Evolutionary conservation across 352 stramenopile species (phyloP), one percentile per base, ranked within the genome.

Genomic region (Phytophthora palmivora): DNA sequence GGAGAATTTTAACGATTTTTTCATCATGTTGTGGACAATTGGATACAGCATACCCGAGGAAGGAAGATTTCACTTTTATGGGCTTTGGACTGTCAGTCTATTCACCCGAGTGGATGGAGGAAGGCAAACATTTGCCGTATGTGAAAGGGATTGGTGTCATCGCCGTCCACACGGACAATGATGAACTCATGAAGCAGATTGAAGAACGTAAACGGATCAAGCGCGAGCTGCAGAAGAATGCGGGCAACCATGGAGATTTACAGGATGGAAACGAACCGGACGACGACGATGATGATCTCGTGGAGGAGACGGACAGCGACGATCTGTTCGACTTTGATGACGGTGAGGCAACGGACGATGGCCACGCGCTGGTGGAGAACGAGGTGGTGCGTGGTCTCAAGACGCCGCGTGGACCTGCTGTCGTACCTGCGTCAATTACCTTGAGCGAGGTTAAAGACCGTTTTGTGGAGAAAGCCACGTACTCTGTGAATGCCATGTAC

Each of bases 191-290:
- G 79, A 76, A 75, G 32, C 67, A 72, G 37, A 80, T 89, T 9
- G 78, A 91, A 52, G 74, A 88, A 54, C 82, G 65, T 38, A 91
- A 91, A 61, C 78, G 82, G 42, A 75, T 88, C 22, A 78, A 77
- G 49, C 79, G 76, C n/a, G 82, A 91, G 33, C 64, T 75, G 16
- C 58, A 71, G 36, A 67, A 73, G 12, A 58, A 55, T 12, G 38
- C 63, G 5, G 72, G 65, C 39, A 73, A 69, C 2, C 34, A 51
- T 42, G 74, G 67, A 44, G 66, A 73, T 19, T 26, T 73, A 33
- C 72, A 88, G 39, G 72, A 85, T 11, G 74, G 73, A 1, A 46
- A 74, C 6, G 52, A 71, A 18, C 57, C 66, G 12, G 45, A 80
- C 9, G 65, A 64, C 19, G 58, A 64, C 19, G 60, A 68, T 6